Evolutionary conservation across 176 grass and related monocot species (phyloP), one percentile per base, ranked within the genome.

Genomic region (Triticum urartu): DNA sequence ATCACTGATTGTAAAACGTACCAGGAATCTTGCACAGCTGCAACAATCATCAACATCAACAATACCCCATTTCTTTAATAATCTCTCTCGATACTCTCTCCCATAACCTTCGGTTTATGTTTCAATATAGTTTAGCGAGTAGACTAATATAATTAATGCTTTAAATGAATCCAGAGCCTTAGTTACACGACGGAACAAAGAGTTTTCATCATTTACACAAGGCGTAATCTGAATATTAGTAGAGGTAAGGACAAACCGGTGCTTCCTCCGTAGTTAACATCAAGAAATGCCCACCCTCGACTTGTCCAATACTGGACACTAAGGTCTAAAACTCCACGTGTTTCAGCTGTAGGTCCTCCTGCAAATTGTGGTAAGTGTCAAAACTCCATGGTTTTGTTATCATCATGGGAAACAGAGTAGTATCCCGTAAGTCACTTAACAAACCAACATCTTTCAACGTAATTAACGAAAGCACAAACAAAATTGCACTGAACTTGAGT

Each of bases 191-290:
- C 24, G 50, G 20, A 36, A 48, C 24, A 25, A 15, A 64, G 15
- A 64, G 18, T 25, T 85, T 17, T 32, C 42, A 65, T 64, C 15
- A 72, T 22, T 77, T 38, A 80, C 20, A n/a, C 69, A 81, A 39
- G 36, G 43, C 43, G 5, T 9, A 83, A 78, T 4, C 33, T 56
- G 78, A 28, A 79, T 5, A 83, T 38, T 77, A 45, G 60, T 21
- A 6, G 7, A 52, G 64, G 72, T 86, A 76, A 32, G 67, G 11
- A 88, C 90, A 79, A 84, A 98, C 93, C 93, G 24, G 91, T 95
- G 90, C 95, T 98, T 86, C 96, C 96, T 48, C 93, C 93, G 65
- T 98, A 95, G 80, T 95, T 98, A 88, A 98, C 96, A 94, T 98
- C 96, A 24, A 95, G 88, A 90, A 88, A 94, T 72, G 92, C 93